Evolutionary conservation across 805 yeast species (phyloP), one percentile per base, ranked within the genome.

Genomic region (Cyberlindnera suaveolens): DNA sequence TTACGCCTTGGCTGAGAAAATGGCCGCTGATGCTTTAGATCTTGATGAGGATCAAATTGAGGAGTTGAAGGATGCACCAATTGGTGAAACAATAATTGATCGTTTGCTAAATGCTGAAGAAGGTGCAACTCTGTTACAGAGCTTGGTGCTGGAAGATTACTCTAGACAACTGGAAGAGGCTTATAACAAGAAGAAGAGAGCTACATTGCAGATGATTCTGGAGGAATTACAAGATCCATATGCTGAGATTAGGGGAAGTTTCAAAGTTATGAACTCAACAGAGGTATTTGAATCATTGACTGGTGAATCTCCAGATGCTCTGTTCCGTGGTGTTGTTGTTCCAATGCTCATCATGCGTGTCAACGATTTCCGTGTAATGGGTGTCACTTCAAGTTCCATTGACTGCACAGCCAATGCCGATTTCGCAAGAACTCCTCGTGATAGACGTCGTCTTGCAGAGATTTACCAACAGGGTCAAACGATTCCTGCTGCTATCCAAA

Each of bases 11-110:
- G 98, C 97, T 3, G 78, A 93, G 40, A 93, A 93, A 62, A 93
- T 93, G 90, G 98, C 97, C 7, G 93, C 96, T 2, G 99, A 93
- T 69, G 98, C 99, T 2, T 73, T 93, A 51, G 99, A 91, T 61
- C 75, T 90, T 50, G 96, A 89, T 55, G 99, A 95, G 56, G 98
- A 91, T 63, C 96, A 89, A 51, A 72, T 86, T 57, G 83, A 81
- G 3, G 90, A 83, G 44, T 63, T 82, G 38, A 90, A 87, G 58
- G 83, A 80, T 48, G 85, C 70, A 29, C 65, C 67, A 16, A 65
- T 83, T 47, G 93, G 90, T 39, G 90, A 90, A 37, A 85, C 88
- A 3, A 83, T 87, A 38, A 58, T 58, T 43, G 62, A 58, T 48
- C 78, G 78, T 47, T 82, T 84, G 59, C 72, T 88, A 45, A 74